These are phyloP conservation scores for Luzula sylvatica DNA, from an alignment of 176 grass and related monocot species.

Conservation along the genomic window DNA sequence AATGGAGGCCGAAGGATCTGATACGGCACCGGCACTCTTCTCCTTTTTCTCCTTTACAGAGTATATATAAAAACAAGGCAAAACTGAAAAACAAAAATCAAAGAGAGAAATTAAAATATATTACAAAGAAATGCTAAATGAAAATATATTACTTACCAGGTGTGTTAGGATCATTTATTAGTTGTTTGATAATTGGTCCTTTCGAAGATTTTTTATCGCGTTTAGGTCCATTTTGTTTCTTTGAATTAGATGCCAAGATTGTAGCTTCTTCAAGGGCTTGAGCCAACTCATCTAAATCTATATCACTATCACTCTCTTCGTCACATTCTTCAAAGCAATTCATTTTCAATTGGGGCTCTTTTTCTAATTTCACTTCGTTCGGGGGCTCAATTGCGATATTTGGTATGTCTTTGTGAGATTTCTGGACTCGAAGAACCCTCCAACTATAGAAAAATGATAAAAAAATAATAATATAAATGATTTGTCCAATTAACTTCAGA, in stretches of 20 bases:
- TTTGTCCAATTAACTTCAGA: not conserved
- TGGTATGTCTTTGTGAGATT: slow-evolving; percentile 24
- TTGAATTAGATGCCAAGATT: slow-evolving; percentile 52
- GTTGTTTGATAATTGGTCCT: slow-evolving; percentile 24
- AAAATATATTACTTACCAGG: slow-evolving; percentile 30
- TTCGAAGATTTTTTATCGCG: slow-evolving; percentile 17
- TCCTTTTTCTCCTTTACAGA: slow-evolving; percentile 31
- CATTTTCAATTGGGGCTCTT: slow-evolving; percentile 19
- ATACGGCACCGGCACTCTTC: slow-evolving; percentile 7
- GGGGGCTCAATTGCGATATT: not conserved
- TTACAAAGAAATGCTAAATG: not conserved
- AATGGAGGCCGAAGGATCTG: slow-evolving; percentile 26
- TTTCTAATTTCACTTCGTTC: slow-evolving; percentile 7
- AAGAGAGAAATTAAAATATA: not conserved
- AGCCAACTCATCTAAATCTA: slow-evolving; percentile 62
- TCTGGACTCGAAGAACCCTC: slow-evolving; percentile 69
- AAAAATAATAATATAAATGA: not conserved
- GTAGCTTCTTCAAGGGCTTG: slow-evolving; percentile 57
- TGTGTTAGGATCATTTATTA: slow-evolving; percentile 22
- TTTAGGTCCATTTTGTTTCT: slow-evolving; percentile 52
- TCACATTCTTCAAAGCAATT: slow-evolving; percentile 19
- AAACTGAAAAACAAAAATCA: slow-evolving; percentile 32
- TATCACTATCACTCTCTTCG: slow-evolving; percentile 40
- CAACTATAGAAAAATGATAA: slow-evolving; percentile 39
- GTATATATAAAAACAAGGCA: slow-evolving; percentile 96